These are phyloP conservation scores for Cicer cuneatum DNA, from an alignment of 306 rosid species.

Conservation along the genomic window DNA sequence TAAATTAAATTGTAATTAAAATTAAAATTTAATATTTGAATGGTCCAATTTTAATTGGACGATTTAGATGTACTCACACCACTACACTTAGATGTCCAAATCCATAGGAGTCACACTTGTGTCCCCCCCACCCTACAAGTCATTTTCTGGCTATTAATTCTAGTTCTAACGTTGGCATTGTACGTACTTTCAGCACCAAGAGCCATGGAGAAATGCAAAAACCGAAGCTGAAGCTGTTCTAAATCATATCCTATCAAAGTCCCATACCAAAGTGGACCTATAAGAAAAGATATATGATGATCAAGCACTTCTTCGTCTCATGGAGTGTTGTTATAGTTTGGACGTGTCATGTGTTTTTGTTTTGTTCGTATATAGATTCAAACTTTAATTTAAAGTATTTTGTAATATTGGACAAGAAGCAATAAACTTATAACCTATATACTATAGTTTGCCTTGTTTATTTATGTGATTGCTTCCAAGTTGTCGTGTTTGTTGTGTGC, in stretches of 20 bases:
- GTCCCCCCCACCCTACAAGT: background rate
- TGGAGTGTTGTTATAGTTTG: constrained; percentile 55
- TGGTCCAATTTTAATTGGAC: too few species aligned
- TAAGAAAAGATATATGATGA: constrained; percentile 36
- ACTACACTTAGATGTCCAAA: too few species aligned
- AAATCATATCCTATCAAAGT: constrained; percentile 3
- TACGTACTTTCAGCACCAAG: constrained; percentile 77
- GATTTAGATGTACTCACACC: too few species aligned
- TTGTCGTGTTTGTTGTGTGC: constrained; percentile 68
- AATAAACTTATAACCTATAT: constrained; percentile 68
- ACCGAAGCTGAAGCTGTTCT: constrained; percentile 74
- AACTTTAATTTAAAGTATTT: constrained; percentile 55
- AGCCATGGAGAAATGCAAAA: constrained; percentile 99
- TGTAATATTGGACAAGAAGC: constrained; percentile 69
- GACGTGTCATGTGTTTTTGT: constrained; percentile 60
- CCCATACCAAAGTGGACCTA: constrained; percentile 42
- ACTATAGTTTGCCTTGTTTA: constrained; percentile 68
- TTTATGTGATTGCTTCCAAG: constrained; percentile 54
- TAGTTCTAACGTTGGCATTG: constrained; percentile 21
- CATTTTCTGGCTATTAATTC: background rate
- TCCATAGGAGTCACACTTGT: background rate
- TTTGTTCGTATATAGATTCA: constrained; percentile 69
- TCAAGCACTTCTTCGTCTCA: constrained; percentile 38
- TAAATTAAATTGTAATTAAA: too few species aligned
- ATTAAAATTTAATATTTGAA: too few species aligned